Conservation (phyloP, 2,329 filamentous ascomycete species). For the Myriosclerotinia curreyana region DNA sequence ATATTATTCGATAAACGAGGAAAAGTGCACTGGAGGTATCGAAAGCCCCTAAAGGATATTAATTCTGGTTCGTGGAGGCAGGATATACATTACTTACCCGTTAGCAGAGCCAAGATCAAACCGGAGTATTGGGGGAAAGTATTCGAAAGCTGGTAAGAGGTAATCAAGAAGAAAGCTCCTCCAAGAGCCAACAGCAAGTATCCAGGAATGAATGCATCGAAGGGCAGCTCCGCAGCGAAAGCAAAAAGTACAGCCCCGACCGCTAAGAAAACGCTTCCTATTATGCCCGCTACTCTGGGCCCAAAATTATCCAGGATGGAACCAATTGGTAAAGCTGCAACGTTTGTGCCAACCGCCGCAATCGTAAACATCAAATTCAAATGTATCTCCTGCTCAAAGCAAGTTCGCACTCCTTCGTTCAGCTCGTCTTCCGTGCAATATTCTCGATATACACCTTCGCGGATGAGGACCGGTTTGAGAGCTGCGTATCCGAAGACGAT, state of each 20-base stretch:
- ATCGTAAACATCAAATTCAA: conserved; percentile 93
- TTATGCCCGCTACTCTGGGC: conserved; percentile 70
- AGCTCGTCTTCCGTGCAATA: conserved; percentile 56
- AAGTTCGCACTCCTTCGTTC: conserved; percentile 49
- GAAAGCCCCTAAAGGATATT: conserved; percentile 55
- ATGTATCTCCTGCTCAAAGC: conserved; percentile 59
- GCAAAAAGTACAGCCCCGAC: conserved; percentile 71
- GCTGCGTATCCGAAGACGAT: conserved; percentile 83
- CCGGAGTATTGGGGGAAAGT: conserved; percentile 75
- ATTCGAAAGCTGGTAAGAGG: conserved; percentile 81
- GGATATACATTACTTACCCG: conserved; percentile 43
- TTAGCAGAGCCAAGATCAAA: conserved; percentile 74
- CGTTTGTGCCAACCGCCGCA: conserved; percentile 83
- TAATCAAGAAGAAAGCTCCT: conserved; percentile 78
- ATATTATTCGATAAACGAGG: conserved; percentile 68
- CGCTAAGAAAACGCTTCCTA: conserved; percentile 66
- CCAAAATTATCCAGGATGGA: conserved; percentile 81
- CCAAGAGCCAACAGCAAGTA: conserved; percentile 76
- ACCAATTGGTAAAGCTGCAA: conserved; percentile 80
- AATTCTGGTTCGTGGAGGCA: not conserved
- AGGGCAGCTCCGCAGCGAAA: conserved; percentile 59
- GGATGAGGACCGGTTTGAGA: conserved; percentile 74
- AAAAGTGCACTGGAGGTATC: conserved; percentile 80
- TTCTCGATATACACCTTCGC: conserved; percentile 67
- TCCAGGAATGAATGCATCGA: conserved; percentile 72